Conservation (phyloP, 768 basidiomycete genomes). For the Crassisporium funariophilum region DNA sequence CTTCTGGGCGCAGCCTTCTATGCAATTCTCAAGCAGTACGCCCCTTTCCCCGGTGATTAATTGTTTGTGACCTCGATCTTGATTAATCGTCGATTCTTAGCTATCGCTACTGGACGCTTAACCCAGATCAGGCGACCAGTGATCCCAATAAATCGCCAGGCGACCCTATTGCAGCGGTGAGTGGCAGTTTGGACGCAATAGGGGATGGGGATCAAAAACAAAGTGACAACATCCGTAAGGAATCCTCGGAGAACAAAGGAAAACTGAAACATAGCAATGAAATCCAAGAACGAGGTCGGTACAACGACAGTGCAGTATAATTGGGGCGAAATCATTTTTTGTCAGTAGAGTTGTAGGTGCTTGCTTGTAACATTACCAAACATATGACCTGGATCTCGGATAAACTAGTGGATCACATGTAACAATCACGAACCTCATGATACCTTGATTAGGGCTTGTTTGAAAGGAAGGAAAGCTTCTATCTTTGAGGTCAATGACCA, state of each 20-base stretch:
- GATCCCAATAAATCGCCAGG: constrained; percentile 43
- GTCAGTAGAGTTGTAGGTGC: background rate
- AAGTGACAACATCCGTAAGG: constrained; percentile 17
- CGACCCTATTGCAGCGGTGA: constrained; percentile 37
- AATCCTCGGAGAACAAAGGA: constrained; percentile 3
- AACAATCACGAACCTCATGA: no score
- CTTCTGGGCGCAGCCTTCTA: constrained; percentile 63
- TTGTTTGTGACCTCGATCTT: background rate
- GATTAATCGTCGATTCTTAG: constrained; percentile 27
- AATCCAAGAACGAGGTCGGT: background rate
- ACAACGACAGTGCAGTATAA: constrained; percentile 10
- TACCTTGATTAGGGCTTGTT: no score
- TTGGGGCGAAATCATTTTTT: no score
- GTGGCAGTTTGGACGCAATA: no score
- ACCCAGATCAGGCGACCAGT: constrained; percentile 42
- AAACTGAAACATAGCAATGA: background rate
- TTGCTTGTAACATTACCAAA: background rate
- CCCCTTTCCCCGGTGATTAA: constrained; percentile 4
- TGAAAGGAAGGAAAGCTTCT: no score
- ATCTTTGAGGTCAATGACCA: no score
- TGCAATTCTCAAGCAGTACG: constrained; percentile 51
- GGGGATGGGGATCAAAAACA: no score
- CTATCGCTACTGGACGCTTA: constrained; percentile 55
- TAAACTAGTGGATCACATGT: no score
- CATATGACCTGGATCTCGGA: background rate